Percentiles rank a stretch among this genome's conserved stretches.
These are phyloP conservation scores for Aegilops sharonensis DNA, from an alignment of 176 grass and related monocot genomes.

Conservation along the genomic window DNA sequence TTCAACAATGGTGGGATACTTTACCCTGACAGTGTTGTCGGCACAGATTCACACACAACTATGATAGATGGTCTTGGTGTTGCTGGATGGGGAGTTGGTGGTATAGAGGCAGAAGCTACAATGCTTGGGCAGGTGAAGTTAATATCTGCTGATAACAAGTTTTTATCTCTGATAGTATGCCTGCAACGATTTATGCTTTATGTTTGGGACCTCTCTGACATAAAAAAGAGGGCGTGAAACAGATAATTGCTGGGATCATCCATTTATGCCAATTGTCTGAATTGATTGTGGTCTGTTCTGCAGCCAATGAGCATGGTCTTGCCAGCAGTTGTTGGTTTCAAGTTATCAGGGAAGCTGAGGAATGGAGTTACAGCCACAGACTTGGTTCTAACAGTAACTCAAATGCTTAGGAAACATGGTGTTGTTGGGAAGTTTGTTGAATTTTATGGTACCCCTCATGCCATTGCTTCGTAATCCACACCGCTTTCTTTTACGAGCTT, in stretches of 20 bases:
- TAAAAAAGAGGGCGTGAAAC: background rate
- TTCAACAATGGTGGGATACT: constrained; percentile 92
- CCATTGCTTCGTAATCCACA: background rate
- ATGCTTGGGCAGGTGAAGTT: constrained; percentile 93
- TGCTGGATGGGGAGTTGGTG: constrained; percentile 98
- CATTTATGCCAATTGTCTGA: background rate
- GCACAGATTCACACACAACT: constrained; percentile 94
- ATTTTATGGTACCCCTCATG: constrained; percentile 65
- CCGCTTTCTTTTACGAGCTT: background rate
- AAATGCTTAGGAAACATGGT: constrained; percentile 95
- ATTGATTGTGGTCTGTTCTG: constrained; percentile 25
- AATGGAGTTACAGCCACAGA: constrained; percentile 97
- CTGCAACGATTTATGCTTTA: background rate
- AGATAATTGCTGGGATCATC: background rate
- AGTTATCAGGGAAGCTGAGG: constrained; percentile 78
- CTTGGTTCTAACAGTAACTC: constrained; percentile 95
- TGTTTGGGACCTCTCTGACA: background rate
- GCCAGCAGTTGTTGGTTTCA: constrained; percentile 95
- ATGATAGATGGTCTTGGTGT: constrained; percentile 98
- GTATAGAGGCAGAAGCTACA: constrained; percentile 91
- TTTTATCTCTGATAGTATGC: background rate
- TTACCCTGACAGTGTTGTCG: constrained; percentile 92
- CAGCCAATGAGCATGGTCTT: constrained; percentile 99
- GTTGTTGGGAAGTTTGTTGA: constrained; percentile 98
- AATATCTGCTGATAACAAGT: constrained; percentile 4